These are phyloP conservation scores for Stromatinia cepivora DNA, from an alignment of 2,329 filamentous ascomycete species.

Conservation along the genomic window DNA sequence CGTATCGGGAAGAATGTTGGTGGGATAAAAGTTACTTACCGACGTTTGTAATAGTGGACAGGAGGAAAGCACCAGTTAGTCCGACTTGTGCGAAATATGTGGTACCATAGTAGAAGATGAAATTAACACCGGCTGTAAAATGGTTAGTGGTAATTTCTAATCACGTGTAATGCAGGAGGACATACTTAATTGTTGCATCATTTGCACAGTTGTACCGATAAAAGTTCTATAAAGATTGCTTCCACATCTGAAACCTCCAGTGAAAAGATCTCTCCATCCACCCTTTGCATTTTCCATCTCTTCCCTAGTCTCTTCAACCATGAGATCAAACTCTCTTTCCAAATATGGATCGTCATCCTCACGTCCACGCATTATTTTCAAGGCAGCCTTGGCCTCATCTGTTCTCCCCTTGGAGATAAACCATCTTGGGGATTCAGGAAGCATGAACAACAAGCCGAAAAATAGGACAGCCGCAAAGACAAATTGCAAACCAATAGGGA, in stretches of 20 bases:
- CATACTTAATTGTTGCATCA: slow-evolving; percentile 69
- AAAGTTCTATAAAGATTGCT: slow-evolving; percentile 71
- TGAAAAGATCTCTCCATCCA: slow-evolving; percentile 70
- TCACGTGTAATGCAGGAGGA: slow-evolving; percentile 25
- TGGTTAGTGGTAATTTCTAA: slow-evolving; percentile 4
- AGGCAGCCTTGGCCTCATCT: slow-evolving; percentile 56
- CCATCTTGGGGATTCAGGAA: slow-evolving; percentile 43
- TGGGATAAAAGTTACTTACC: not conserved
- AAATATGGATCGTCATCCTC: slow-evolving; percentile 42
- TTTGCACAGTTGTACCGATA: slow-evolving; percentile 72
- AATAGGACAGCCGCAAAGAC: slow-evolving; percentile 55
- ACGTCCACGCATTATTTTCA: slow-evolving; percentile 62
- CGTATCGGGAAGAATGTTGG: not conserved
- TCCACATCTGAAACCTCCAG: slow-evolving; percentile 58
- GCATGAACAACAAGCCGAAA: slow-evolving; percentile 29
- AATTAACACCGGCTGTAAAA: slow-evolving; percentile 75
- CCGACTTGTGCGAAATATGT: slow-evolving; percentile 82
- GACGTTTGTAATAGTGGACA: slow-evolving; percentile 71
- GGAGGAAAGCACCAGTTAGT: slow-evolving; percentile 71
- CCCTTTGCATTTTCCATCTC: slow-evolving; percentile 68
- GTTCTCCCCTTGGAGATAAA: slow-evolving; percentile 40
- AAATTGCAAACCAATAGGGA: slow-evolving; percentile 79
- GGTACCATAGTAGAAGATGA: slow-evolving; percentile 88
- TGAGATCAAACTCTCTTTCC: slow-evolving; percentile 53
- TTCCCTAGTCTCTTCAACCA: slow-evolving; percentile 55